These are phyloP conservation scores for Taiozyma onychis DNA, from an alignment of 1,139 yeast genomes.

Conservation along the genomic window DNA sequence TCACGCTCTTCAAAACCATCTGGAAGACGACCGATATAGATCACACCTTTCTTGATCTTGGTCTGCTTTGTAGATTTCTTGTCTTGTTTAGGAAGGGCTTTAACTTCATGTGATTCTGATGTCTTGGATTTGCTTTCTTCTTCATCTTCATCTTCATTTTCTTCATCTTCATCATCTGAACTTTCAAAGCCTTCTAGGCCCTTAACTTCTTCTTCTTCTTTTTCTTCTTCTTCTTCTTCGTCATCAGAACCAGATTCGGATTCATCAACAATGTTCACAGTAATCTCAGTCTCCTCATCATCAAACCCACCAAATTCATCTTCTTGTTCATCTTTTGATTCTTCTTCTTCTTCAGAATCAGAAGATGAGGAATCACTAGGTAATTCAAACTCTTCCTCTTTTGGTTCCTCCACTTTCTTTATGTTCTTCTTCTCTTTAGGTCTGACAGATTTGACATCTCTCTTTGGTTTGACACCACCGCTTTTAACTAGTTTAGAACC, in stretches of 20 bases:
- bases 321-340: conserved; percentile 20
- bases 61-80: conserved; percentile 17
- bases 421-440: conserved; percentile 9
- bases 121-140: conserved; percentile 10
- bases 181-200: no score
- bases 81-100: conserved; percentile 18
- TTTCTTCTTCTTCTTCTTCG: conserved; percentile 9
- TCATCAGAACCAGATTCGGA: conserved; percentile 23
- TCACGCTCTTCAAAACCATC: conserved; percentile 87
- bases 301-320: conserved; percentile 13
- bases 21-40: conserved; percentile 90
- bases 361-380: conserved; percentile 5
- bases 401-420: conserved; percentile 8
- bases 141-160: conserved; percentile 5
- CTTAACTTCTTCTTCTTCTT: not conserved
- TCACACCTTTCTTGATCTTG: conserved; percentile 46
- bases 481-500: conserved; percentile 9
- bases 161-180: no score
- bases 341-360: conserved; percentile 15
- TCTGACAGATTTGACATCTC: conserved; percentile 10
- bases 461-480: conserved; percentile 13
- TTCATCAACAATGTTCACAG: conserved; percentile 12
- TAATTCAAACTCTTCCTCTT: conserved; percentile 10
- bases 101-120: conserved; percentile 17
- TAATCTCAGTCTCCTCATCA: conserved; percentile 13